These are phyloP conservation scores for Sphagnum magellanicum DNA, from an alignment of 228 moss, liverwort and hornwort genomes.

Conservation along the genomic window DNA sequence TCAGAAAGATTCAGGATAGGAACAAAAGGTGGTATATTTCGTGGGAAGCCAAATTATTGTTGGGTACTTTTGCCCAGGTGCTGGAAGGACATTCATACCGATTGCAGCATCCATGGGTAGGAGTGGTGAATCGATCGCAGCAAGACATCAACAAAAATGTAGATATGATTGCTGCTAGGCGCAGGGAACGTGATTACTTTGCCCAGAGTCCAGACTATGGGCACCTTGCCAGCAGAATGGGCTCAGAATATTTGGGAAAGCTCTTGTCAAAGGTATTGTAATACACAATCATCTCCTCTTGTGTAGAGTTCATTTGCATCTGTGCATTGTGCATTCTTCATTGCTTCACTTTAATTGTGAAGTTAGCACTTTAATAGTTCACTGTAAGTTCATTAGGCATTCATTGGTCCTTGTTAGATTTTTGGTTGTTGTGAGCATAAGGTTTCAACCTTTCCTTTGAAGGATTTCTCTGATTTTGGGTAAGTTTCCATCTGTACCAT, in stretches of 20 bases:
- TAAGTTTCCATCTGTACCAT: too few species aligned
- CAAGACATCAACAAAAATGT: slow-evolving; percentile 63
- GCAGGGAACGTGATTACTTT: slow-evolving; percentile 58
- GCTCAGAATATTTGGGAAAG: slow-evolving; percentile 56
- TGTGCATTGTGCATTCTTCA: background rate
- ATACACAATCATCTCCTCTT: background rate
- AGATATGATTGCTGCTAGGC: slow-evolving; percentile 62
- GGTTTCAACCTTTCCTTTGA: too few species aligned
- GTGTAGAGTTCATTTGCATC: background rate
- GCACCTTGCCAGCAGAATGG: slow-evolving; percentile 52
- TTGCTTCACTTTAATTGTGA: background rate
- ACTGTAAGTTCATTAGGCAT: background rate
- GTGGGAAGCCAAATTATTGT: too few species aligned
- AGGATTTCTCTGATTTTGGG: too few species aligned
- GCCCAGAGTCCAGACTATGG: slow-evolving; percentile 35
- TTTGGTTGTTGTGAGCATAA: background rate
- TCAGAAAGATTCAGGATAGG: too few species aligned
- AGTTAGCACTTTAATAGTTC: background rate
- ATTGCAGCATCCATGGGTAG: slow-evolving; percentile 54
- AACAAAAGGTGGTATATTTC: too few species aligned
- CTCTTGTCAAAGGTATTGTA: slow-evolving; percentile 43
- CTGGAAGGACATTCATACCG: slow-evolving; percentile 54
- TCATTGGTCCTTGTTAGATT: background rate
- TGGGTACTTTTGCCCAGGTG: slow-evolving; percentile 19
- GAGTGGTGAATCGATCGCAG: slow-evolving; percentile 56